Evolutionary conservation across 1,284 basidiomycete genomes (phyloP).

Genomic region (Cryptococcus hybrid): DNA sequence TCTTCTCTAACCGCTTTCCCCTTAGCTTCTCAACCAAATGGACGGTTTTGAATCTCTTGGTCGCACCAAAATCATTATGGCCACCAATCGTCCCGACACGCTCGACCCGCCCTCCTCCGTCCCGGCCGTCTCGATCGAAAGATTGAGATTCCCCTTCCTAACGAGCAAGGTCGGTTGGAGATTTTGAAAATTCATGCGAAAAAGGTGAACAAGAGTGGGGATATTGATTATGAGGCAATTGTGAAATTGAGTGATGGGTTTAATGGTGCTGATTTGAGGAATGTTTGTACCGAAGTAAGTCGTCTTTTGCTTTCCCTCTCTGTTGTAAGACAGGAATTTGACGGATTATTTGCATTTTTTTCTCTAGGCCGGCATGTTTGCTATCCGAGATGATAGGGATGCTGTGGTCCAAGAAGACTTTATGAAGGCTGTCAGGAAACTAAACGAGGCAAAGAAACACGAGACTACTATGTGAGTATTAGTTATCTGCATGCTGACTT

Average conservation of each 20-base stretch:
- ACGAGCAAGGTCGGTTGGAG: constrained; percentile 90
- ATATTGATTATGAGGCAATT: constrained; percentile 94
- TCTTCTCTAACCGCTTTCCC: not conserved
- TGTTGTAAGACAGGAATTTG: not conserved
- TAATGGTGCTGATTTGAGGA: constrained; percentile 94
- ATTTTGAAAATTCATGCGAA: constrained; percentile 97
- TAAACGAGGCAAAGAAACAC: constrained; percentile 94
- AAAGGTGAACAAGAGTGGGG: constrained; percentile 91
- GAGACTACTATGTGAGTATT: constrained; percentile 64
- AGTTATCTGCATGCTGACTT: too few species aligned
- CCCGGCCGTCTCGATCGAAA: constrained; percentile 96
- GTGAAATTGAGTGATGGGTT: constrained; percentile 94
- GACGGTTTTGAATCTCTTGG: constrained; percentile 98
- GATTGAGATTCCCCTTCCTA: constrained; percentile 97
- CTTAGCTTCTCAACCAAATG: constrained; percentile 94
- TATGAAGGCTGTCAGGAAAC: constrained; percentile 96
- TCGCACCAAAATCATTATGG: constrained; percentile 97
- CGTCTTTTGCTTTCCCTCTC: not conserved
- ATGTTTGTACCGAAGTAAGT: constrained; percentile 81
- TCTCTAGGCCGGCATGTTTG: constrained; percentile 85
- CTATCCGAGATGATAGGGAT: constrained; percentile 94
- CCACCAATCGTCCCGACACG: constrained; percentile 94
- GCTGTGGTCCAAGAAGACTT: constrained; percentile 92
- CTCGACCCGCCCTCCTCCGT: constrained; percentile 92
- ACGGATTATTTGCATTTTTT: not conserved